Percentiles rank a stretch among this genome's conserved stretches.
phyloP scores from a whole-genome alignment of 2,329 filamentous ascomycete genomes.

The Cercospora citrullina region DNA sequence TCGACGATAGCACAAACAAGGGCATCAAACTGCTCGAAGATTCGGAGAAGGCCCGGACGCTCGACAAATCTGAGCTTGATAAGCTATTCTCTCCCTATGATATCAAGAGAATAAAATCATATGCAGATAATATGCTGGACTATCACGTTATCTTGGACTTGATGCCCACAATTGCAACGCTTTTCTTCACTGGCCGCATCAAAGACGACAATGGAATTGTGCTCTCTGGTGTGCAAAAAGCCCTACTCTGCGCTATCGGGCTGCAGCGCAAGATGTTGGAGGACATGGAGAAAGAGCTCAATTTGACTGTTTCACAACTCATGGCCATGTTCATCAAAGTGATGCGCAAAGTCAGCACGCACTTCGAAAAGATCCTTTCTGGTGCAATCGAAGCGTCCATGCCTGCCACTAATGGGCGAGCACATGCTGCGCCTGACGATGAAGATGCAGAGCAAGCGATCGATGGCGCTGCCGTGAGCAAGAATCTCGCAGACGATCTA shows the following conservation, averaged over 20 bases:
- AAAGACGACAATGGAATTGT: conserved; percentile 52
- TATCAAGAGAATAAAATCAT: conserved; percentile 89
- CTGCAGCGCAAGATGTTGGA: conserved; percentile 88
- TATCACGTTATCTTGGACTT: conserved; percentile 97
- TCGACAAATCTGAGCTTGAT: conserved; percentile 77
- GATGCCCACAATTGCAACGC: conserved; percentile 74
- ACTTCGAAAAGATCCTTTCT: conserved; percentile 74
- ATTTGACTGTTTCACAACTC: conserved; percentile 72
- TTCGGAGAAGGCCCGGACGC: conserved; percentile 50
- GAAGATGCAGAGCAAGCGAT: conserved; percentile 39
- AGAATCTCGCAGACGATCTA: conserved; percentile 75
- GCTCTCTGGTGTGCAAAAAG: conserved; percentile 79
- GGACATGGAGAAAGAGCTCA: conserved; percentile 74
- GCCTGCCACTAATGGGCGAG: conserved; percentile 46
- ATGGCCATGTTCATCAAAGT: conserved; percentile 98
- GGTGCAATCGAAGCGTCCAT: conserved; percentile 58
- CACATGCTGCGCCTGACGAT: conserved; percentile 24
- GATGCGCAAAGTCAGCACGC: conserved; percentile 77
- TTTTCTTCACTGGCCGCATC: conserved; percentile 83
- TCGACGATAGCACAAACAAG: conserved; percentile 78
- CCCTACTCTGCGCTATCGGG: conserved; percentile 85
- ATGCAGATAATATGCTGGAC: conserved; percentile 95
- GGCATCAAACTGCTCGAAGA: conserved; percentile 66
- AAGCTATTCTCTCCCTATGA: conserved; percentile 82
- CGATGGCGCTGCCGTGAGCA: conserved; percentile 54